phyloP scores from a whole-genome alignment of 2,329 filamentous ascomycete genomes.

The Neonectria faginata region DNA sequence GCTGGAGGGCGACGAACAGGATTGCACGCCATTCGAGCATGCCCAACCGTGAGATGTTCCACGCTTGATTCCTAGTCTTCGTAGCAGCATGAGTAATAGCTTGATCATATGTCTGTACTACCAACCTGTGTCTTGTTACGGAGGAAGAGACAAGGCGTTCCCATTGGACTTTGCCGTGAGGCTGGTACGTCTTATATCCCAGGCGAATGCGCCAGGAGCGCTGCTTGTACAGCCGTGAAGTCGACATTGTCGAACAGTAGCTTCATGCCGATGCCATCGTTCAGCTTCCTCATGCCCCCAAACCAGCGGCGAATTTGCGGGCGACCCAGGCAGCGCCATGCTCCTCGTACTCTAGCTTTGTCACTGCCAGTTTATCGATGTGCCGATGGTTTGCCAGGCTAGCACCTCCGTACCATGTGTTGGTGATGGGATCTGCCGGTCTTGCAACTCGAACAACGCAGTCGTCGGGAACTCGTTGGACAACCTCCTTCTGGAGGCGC shows the following conservation, averaged over 20 bases:
- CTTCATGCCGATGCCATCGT: not conserved
- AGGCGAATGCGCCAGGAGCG: not conserved
- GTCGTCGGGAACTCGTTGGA: constrained; percentile 78
- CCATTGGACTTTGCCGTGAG: not conserved
- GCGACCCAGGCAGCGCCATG: constrained; percentile 80
- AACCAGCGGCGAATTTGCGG: constrained; percentile 70
- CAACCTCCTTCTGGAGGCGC: constrained; percentile 80
- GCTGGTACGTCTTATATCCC: not conserved
- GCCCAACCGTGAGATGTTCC: not conserved
- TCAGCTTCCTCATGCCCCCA: constrained; percentile 36
- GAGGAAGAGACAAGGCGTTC: not conserved
- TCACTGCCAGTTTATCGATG: constrained; percentile 78
- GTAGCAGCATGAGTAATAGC: not conserved
- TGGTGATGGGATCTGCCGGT: constrained; percentile 78
- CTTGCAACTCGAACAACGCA: constrained; percentile 80
- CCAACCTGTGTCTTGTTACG: not conserved
- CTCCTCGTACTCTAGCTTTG: constrained; percentile 91
- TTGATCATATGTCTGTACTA: not conserved
- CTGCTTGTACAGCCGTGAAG: no score
- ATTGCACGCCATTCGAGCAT: not conserved
- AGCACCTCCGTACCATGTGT: constrained; percentile 88
- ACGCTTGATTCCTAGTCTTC: not conserved
- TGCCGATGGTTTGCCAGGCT: constrained; percentile 77
- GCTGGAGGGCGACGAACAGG: not conserved
- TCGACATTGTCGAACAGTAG: not conserved